These are phyloP conservation scores for Cornus kousa DNA, from an alignment of 148 eudicot species.

Conservation along the genomic window DNA sequence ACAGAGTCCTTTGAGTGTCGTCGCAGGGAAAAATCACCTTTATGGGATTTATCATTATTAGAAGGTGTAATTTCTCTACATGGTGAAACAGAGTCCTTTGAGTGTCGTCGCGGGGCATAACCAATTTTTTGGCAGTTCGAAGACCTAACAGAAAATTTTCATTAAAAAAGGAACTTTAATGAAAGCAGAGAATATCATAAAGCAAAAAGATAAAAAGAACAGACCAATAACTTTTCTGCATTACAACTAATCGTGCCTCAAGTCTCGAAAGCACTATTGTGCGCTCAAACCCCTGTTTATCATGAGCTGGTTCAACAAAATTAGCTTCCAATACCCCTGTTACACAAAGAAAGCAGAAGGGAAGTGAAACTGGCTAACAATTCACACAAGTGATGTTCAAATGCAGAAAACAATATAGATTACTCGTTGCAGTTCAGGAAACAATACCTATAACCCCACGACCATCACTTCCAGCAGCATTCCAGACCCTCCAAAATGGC, in stretches of 20 bases:
- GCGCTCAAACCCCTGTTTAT: slow-evolving; percentile 83
- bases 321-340: slow-evolving; percentile 76
- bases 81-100: slow-evolving; percentile 20
- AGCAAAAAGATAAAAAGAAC: slow-evolving; percentile 7
- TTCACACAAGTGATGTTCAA: neutral
- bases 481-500: slow-evolving; percentile 91
- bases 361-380: slow-evolving; percentile 1
- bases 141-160: slow-evolving; percentile 36
- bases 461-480: slow-evolving; percentile 82
- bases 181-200: neutral
- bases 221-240: slow-evolving; percentile 69
- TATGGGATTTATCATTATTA: slow-evolving; percentile 23
- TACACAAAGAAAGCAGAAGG: neutral
- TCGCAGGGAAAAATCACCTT: slow-evolving; percentile 55
- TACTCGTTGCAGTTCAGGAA: neutral
- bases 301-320: slow-evolving; percentile 86
- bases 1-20: slow-evolving; percentile 18
- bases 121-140: slow-evolving; percentile 62
- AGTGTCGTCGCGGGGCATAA: slow-evolving; percentile 47
- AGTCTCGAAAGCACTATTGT: slow-evolving; percentile 68
- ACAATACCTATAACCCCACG: slow-evolving; percentile 73
- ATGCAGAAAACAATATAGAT: neutral
- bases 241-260: slow-evolving; percentile 42
- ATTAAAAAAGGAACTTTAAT: neutral
- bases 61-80: slow-evolving; percentile 15